Evolutionary conservation across 176 grass and related monocot genomes (phyloP).

Genomic region (Carex parvula): DNA sequence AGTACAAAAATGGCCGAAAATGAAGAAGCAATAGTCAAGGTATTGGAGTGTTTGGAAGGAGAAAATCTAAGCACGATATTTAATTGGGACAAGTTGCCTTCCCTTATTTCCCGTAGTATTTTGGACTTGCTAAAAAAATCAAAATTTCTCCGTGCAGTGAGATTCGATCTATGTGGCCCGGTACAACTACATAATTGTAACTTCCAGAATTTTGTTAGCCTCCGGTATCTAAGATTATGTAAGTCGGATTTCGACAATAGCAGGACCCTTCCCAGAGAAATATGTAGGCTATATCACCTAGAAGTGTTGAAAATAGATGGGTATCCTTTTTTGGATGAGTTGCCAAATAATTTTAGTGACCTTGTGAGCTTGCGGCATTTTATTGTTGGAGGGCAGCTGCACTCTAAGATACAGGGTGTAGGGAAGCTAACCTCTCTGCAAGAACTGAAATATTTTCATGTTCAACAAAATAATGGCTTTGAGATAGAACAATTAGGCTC

Average conservation of each 20-base stretch:
- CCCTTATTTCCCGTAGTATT: neutral
- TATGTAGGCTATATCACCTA: conserved; percentile 30
- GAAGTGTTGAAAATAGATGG: conserved; percentile 18
- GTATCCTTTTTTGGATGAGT: no score
- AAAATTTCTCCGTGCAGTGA: neutral
- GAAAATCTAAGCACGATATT: conserved; percentile 35
- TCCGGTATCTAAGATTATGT: conserved; percentile 28
- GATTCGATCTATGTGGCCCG: neutral
- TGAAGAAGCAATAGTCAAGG: conserved; percentile 7
- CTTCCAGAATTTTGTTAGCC: neutral
- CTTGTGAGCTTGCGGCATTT: conserved; percentile 22
- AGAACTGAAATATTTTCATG: neutral
- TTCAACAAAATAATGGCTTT: neutral
- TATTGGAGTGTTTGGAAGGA: neutral
- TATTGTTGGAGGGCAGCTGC: rapidly evolving
- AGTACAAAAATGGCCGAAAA: neutral
- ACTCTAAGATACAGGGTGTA: neutral
- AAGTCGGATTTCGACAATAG: no score
- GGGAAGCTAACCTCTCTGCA: conserved; percentile 21
- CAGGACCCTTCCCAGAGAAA: neutral
- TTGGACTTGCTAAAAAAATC: neutral
- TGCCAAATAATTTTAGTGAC: neutral
- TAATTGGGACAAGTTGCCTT: neutral
- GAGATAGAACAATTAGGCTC: conserved; percentile 11
- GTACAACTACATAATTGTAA: no score